Evolutionary conservation across 1,139 yeast genomes (phyloP).

Genomic region (Lizanozyma gosingica): DNA sequence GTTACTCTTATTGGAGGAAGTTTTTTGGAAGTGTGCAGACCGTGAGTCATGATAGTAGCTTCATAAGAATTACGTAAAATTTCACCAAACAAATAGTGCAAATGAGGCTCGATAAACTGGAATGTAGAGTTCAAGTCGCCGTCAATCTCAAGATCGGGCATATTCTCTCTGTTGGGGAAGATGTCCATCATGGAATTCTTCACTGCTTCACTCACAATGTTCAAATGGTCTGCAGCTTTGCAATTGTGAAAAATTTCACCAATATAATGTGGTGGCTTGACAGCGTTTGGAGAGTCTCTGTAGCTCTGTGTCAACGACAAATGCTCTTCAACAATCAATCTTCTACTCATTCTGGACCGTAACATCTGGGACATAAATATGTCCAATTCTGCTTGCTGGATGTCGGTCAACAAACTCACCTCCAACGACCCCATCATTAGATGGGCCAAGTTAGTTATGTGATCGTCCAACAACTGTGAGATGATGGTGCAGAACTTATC

Average conservation of each 20-base stretch:
- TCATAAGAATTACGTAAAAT: constrained; percentile 76
- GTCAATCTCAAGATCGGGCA: constrained; percentile 71
- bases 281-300: constrained; percentile 30
- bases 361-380: constrained; percentile 65
- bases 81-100: constrained; percentile 81
- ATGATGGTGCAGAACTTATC: constrained; percentile 59
- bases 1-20: constrained; percentile 69
- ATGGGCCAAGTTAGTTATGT: constrained; percentile 74
- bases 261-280: constrained; percentile 58
- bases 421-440: constrained; percentile 91
- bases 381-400: constrained; percentile 60
- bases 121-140: constrained; percentile 58
- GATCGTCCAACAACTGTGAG: constrained; percentile 61
- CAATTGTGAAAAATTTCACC: constrained; percentile 84
- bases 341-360: constrained; percentile 77
- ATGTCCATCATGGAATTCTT: constrained; percentile 34
- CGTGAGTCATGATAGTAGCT: constrained; percentile 51
- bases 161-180: constrained; percentile 44
- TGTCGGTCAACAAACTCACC: constrained; percentile 53
- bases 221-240: constrained; percentile 61
- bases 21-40: constrained; percentile 16
- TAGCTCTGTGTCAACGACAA: constrained; percentile 65
- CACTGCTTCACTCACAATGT: constrained; percentile 42
- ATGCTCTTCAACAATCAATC: constrained; percentile 89
- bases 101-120: constrained; percentile 79